Conservation (phyloP, 306 rosid genomes). For the Fagus sylvatica region DNA sequence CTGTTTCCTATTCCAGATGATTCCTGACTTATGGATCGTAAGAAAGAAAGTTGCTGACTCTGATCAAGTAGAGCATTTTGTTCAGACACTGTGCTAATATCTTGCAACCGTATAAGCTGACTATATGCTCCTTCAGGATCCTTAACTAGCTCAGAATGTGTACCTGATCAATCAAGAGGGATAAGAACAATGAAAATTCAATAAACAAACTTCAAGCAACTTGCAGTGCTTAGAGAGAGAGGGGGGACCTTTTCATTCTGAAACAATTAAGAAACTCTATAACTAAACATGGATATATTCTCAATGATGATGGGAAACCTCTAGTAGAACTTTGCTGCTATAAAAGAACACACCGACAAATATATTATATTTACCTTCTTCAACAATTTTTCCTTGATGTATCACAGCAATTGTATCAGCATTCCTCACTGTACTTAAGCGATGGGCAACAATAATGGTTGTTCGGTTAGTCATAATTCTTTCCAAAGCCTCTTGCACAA, state of each 20-base stretch:
- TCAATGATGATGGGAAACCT: too few species aligned
- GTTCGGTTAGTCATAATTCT: slow-evolving; percentile 49
- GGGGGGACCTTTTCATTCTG: too few species aligned
- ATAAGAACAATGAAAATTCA: neutral
- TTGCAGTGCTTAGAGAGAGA: neutral
- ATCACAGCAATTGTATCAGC: slow-evolving; percentile 51
- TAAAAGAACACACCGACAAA: too few species aligned
- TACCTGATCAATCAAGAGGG: slow-evolving; percentile 46
- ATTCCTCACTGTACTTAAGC: slow-evolving; percentile 49
- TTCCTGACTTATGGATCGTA: slow-evolving; percentile 49
- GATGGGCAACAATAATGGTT: slow-evolving; percentile 52
- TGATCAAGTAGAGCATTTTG: slow-evolving; percentile 32
- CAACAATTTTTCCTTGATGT: slow-evolving; percentile 51
- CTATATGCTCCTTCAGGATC: slow-evolving; percentile 68
- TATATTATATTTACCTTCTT: slow-evolving; percentile 29
- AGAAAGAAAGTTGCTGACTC: slow-evolving; percentile 29
- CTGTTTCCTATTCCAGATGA: slow-evolving; percentile 58
- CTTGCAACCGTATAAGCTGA: slow-evolving; percentile 64
- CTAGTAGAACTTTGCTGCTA: too few species aligned
- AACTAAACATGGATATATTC: too few species aligned
- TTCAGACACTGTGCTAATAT: slow-evolving; percentile 33
- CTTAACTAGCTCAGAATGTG: slow-evolving; percentile 52
- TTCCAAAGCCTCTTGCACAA: slow-evolving; percentile 53
- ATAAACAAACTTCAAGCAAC: neutral
- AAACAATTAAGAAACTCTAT: too few species aligned